Evolutionary conservation across 768 basidiomycete species (phyloP).

Genomic region (Boletus rubropictus): DNA sequence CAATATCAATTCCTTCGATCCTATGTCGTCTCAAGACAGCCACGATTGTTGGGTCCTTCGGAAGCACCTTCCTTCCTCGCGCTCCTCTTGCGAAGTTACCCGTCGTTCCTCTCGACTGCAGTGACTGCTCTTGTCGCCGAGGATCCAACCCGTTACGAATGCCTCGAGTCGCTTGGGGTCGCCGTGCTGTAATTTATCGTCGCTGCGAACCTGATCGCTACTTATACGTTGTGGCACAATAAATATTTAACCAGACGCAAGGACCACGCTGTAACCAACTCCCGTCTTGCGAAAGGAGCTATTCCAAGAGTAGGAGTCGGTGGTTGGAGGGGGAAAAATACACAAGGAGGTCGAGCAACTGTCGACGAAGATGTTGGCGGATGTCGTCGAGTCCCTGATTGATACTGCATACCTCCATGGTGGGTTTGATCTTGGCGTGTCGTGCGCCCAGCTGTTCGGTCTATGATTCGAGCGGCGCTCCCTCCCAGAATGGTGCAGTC

Average conservation of each 20-base stretch:
- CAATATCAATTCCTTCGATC: conserved; percentile 58
- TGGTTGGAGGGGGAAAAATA: conserved; percentile 24
- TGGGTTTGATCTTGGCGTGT: conserved; percentile 53
- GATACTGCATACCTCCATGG: conserved; percentile 73
- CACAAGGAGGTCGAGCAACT: conserved; percentile 35
- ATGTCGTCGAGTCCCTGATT: conserved; percentile 78
- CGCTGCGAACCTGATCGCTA: conserved; percentile 53
- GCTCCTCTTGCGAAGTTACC: conserved; percentile 44
- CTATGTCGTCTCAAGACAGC: conserved; percentile 53
- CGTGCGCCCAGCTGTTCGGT: conserved; percentile 54
- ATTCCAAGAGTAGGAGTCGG: conserved; percentile 25
- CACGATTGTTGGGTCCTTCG: conserved; percentile 47
- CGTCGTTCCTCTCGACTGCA: conserved; percentile 44
- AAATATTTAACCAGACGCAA: conserved; percentile 67
- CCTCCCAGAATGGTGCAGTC: too few species aligned
- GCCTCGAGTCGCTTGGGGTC: conserved; percentile 72
- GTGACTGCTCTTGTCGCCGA: conserved; percentile 57
- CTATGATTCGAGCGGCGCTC: conserved; percentile 49
- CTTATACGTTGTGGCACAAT: conserved; percentile 72
- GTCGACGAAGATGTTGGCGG: conserved; percentile 80
- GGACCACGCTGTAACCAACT: conserved; percentile 71
- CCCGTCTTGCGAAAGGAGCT: conserved; percentile 60
- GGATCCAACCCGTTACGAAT: conserved; percentile 59
- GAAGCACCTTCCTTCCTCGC: conserved; percentile 39
- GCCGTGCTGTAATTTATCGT: conserved; percentile 64